phyloP scores from a whole-genome alignment of 805 yeast genomes.

The Limtongozyma cylindracea region DNA sequence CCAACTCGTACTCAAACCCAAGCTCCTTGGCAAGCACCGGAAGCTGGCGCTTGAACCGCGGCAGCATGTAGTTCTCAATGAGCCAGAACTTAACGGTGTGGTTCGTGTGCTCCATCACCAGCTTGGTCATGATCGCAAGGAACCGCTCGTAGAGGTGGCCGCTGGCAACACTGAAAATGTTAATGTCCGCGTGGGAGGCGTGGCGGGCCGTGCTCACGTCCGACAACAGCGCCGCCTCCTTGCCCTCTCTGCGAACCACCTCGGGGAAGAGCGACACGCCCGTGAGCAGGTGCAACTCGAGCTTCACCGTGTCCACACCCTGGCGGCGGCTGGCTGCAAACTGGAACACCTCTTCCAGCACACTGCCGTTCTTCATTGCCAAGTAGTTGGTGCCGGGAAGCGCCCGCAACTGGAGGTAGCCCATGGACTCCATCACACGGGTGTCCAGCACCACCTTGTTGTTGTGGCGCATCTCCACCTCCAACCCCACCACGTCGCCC shows the following conservation, averaged over 20 bases:
- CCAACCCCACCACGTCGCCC: too few relatives aligned
- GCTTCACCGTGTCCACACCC: slow-evolving; percentile 7
- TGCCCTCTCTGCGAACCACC: neutral
- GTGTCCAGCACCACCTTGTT: too few relatives aligned
- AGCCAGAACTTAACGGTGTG: slow-evolving; percentile 61
- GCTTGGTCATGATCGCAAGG: slow-evolving; percentile 53
- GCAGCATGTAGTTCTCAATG: slow-evolving; percentile 57
- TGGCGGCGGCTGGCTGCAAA: slow-evolving; percentile 17
- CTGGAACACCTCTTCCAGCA: slow-evolving; percentile 2
- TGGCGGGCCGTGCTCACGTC: slow-evolving; percentile 1
- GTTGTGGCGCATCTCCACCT: too few relatives aligned
- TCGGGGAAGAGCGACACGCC: slow-evolving; percentile 13
- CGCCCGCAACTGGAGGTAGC: too few relatives aligned
- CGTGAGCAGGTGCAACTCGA: slow-evolving; percentile 6
- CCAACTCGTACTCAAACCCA: slow-evolving; percentile 46
- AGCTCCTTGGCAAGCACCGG: slow-evolving; percentile 29
- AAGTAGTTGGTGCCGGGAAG: too few relatives aligned
- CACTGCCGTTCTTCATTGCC: slow-evolving; percentile 12
- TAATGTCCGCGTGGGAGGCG: slow-evolving; percentile 18
- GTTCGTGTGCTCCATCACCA: slow-evolving; percentile 38
- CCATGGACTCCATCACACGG: too few relatives aligned
- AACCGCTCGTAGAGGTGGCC: slow-evolving; percentile 62
- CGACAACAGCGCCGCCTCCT: neutral
- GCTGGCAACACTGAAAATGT: slow-evolving; percentile 63
- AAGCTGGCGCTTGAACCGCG: slow-evolving; percentile 33